These are phyloP conservation scores for Aspergillus affinis DNA, from an alignment of 495 filamentous ascomycete species.

Conservation along the genomic window DNA sequence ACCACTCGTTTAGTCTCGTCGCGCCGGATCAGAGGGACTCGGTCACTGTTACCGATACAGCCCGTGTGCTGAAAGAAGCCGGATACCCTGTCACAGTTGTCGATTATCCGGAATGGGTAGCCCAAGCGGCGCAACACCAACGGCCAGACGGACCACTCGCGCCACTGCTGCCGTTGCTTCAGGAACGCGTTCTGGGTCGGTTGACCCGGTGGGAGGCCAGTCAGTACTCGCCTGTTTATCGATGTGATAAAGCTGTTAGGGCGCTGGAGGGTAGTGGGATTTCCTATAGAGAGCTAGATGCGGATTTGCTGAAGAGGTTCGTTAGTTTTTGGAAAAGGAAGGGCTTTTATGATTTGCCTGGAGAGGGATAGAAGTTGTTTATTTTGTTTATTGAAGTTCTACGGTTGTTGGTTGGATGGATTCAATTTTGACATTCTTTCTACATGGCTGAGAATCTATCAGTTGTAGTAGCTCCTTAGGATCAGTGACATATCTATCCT, in stretches of 20 bases:
- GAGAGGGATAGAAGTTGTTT: too few relatives aligned
- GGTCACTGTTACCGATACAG: constrained; percentile 7
- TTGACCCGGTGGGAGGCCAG: constrained; percentile 13
- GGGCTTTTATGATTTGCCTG: neutral
- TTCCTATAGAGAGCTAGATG: neutral
- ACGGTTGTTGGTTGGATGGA: too few relatives aligned
- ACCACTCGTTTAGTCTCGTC: constrained; percentile 12
- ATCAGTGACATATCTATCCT: too few relatives aligned
- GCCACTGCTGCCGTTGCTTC: constrained; percentile 16
- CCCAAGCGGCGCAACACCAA: neutral
- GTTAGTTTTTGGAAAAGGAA: neutral
- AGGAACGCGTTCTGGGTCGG: constrained; percentile 8
- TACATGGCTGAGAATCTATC: too few relatives aligned
- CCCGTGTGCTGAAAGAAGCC: constrained; percentile 15
- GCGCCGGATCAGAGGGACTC: constrained; percentile 7
- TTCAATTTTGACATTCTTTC: too few relatives aligned
- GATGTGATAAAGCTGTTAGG: constrained; percentile 2
- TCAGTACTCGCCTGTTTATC: constrained; percentile 9
- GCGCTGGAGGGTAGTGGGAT: constrained; percentile 1
- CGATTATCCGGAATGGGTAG: constrained; percentile 14
- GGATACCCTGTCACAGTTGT: constrained; percentile 11
- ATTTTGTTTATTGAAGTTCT: too few relatives aligned
- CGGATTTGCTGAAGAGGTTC: neutral
- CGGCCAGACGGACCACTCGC: constrained; percentile 5
- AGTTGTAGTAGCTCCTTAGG: too few relatives aligned